These are phyloP conservation scores for Fusarium sp. DNA, from an alignment of 2,329 filamentous ascomycete genomes.

Conservation along the genomic window DNA sequence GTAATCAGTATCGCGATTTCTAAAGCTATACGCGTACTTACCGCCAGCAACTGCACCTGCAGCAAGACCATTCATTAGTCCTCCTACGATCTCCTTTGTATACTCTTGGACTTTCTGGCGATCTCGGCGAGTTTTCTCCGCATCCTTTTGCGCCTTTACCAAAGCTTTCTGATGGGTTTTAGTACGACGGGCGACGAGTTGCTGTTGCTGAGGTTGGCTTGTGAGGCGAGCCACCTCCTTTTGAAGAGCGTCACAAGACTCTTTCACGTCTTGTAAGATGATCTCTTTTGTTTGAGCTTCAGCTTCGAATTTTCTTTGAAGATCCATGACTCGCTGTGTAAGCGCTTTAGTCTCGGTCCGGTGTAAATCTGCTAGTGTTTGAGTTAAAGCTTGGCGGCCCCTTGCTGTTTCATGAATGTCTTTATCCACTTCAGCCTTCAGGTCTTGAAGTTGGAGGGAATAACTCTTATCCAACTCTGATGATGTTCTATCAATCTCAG, in stretches of 20 bases:
- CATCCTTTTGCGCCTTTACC: not conserved
- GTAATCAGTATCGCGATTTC: too few species aligned
- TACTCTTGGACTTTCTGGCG: not conserved
- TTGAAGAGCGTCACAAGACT: not conserved
- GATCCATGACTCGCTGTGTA: not conserved
- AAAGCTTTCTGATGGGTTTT: not conserved
- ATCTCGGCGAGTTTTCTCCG: not conserved
- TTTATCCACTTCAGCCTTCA: not conserved
- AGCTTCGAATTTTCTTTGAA: not conserved
- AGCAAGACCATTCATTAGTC: constrained; percentile 3
- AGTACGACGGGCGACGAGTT: not conserved
- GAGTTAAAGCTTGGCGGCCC: not conserved
- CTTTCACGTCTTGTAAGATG: not conserved
- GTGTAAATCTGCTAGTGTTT: not conserved
- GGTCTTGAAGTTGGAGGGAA: not conserved
- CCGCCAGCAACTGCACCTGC: constrained; percentile 1
- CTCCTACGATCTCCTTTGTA: not conserved
- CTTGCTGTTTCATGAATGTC: not conserved
- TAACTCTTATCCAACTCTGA: not conserved
- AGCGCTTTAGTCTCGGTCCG: not conserved
- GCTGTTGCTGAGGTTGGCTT: not conserved
- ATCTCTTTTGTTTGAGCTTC: not conserved
- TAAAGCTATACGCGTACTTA: not conserved
- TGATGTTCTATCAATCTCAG: not conserved
- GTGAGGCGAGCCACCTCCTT: not conserved